Evolutionary conservation across 2,329 filamentous ascomycete genomes (phyloP).

Genomic region (Simplicillium sp.): DNA sequence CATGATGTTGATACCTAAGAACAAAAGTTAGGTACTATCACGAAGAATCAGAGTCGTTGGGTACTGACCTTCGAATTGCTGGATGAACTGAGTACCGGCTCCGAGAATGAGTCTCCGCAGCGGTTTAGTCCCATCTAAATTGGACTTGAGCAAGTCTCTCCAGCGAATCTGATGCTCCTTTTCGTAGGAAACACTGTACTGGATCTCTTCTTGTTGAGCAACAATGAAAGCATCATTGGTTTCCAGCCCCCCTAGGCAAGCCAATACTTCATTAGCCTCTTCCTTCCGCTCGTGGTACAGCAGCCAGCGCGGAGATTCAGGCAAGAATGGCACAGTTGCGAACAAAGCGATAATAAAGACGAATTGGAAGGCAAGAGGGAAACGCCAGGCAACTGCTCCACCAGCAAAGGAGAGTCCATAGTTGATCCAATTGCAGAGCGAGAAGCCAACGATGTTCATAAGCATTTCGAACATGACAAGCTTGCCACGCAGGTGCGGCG

Average conservation of each 20-base stretch:
- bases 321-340: constrained; percentile 17
- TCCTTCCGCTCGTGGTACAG: constrained; percentile 15
- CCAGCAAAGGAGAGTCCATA: constrained; percentile 27
- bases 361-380: constrained; percentile 36
- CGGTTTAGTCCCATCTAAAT: constrained; percentile 14
- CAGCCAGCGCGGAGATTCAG: constrained; percentile 23
- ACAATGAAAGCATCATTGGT: constrained; percentile 13
- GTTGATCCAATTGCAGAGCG: constrained; percentile 27
- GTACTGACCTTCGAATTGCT: constrained; percentile 17
- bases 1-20: constrained; percentile 13
- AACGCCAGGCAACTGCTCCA: constrained; percentile 27
- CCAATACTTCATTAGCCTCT: constrained; percentile 17
- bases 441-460: constrained; percentile 21
- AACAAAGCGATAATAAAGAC: constrained; percentile 24
- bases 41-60: background rate
- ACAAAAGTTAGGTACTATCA: background rate
- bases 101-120: constrained; percentile 22
- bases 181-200: constrained; percentile 9
- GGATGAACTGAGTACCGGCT: constrained; percentile 27
- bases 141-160: constrained; percentile 14
- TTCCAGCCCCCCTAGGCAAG: constrained; percentile 14
- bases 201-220: constrained; percentile 15
- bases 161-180: constrained; percentile 15
- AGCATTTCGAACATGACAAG: constrained; percentile 21
- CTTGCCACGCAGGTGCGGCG: constrained; percentile 19